These are phyloP conservation scores for Adansonia grandidieri DNA, from an alignment of 441 rosid genomes.

Conservation along the genomic window DNA sequence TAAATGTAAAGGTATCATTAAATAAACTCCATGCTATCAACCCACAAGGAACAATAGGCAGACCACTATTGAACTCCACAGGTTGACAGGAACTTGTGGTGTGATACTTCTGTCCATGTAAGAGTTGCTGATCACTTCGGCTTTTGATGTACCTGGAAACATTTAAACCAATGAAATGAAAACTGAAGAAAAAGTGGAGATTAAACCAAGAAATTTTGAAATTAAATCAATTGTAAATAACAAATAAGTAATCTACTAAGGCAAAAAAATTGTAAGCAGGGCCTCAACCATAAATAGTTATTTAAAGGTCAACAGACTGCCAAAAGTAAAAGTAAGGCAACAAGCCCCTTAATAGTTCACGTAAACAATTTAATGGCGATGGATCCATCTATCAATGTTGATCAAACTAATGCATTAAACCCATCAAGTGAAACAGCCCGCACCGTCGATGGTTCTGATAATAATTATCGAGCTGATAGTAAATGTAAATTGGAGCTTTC, in stretches of 20 bases:
- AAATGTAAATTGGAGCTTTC: constrained; percentile 86
- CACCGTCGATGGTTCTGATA: constrained; percentile 91
- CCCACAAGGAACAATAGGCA: constrained; percentile 85
- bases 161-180: constrained; percentile 18
- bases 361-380: background rate
- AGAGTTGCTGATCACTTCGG: constrained; percentile 79
- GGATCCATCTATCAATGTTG: background rate
- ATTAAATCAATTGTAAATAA: background rate
- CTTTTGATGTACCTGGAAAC: constrained; percentile 80
- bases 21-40: constrained; percentile 91
- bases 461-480: constrained; percentile 90
- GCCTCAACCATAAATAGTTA: background rate
- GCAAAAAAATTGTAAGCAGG: background rate
- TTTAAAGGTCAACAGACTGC: background rate
- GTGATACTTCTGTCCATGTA: constrained; percentile 55
- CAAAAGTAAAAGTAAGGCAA: constrained; percentile 6
- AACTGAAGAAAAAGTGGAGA: constrained; percentile 7
- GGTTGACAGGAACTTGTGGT: constrained; percentile 75
- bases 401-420: constrained; percentile 15
- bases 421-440: constrained; percentile 33
- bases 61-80: constrained; percentile 60
- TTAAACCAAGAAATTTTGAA: constrained; percentile 8
- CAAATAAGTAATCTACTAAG: background rate
- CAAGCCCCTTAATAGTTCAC: constrained; percentile 7
- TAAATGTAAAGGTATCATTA: constrained; percentile 74